Evolutionary conservation across 257 asterid genomes (phyloP), one percentile per base, ranked within the genome.

Genomic region (Jaltomata sinuosa): DNA sequence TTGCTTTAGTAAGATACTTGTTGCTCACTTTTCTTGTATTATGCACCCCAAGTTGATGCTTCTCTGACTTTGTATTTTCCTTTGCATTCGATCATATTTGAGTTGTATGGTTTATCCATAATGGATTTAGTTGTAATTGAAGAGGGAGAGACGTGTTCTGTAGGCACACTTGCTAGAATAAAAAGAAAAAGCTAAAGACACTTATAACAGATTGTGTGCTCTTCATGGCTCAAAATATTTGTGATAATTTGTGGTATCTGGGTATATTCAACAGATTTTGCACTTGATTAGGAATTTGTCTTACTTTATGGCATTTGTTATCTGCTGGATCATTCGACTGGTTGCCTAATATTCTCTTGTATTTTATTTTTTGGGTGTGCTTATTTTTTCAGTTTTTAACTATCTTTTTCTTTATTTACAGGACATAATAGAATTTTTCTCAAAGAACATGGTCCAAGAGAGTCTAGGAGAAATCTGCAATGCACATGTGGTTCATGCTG

Each of bases 401-500:
- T 19, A 81, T 81, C n/a, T 19, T 67, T 49, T 47, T 29, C 62
- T 32, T 83, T 81, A 42, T 68, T 57, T 89, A 80, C 97, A 95
- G 98, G 97, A 94, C 84, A 95, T 97, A 47, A 89, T 93, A 27
- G 92, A 90, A 0, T 94, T 97, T 87, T 97, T 95, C 86, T 79
- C 94, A 0, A 91, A 29, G 87, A 94, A 93, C 92, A 93, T 97
- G 92, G 98, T 94, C 85, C 93, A 89, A 11, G 97, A 93, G 86
- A 93, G 89, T 83, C 91, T 96, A 3, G 98, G 99, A 34, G 40
- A 97, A 8, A 96, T 96, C 80, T 96, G 98, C 92, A 94, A 96
- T 32, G 97, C 97, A 16, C 98, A 94, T 9, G 99, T 96, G 47
- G 99, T 96, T 83, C 98, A 94, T 64, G 95, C 98, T 6, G 99